phyloP scores from a whole-genome alignment of 768 basidiomycete genomes.

The Dioszegia aurantiaca region DNA sequence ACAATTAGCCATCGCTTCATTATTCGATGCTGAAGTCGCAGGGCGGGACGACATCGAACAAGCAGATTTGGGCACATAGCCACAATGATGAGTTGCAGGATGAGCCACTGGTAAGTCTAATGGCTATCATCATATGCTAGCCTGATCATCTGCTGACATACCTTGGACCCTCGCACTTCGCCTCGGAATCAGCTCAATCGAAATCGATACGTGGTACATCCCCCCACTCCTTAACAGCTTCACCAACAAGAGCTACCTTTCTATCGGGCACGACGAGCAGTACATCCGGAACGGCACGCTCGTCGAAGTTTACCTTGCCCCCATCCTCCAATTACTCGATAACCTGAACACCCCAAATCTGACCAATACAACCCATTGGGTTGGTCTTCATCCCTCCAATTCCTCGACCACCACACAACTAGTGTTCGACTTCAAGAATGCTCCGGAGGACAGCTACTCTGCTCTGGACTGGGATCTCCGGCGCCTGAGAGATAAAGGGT shows the following conservation, averaged over 20 bases:
- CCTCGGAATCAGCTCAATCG: not conserved
- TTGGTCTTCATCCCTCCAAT: not conserved
- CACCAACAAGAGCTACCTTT: not conserved
- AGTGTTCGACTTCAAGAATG: not conserved
- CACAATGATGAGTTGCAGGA: not conserved
- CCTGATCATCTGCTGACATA: not conserved
- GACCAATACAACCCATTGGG: not conserved
- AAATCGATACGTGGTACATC: not conserved
- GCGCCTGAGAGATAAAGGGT: not conserved
- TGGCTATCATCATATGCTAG: not conserved
- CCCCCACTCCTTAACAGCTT: not conserved
- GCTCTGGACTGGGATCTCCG: not conserved
- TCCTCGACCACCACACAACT: not conserved
- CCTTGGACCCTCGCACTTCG: not conserved
- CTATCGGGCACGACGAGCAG: not conserved
- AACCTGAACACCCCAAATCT: not conserved
- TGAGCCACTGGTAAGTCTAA: not conserved
- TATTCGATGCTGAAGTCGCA: no score
- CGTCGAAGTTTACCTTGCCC: not conserved
- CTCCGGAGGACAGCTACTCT: not conserved
- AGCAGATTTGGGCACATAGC: constrained; percentile 1
- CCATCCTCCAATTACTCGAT: not conserved
- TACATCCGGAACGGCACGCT: not conserved
- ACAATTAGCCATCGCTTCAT: no score
- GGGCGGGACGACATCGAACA: no score